phyloP scores from a whole-genome alignment of 257 asterid species.

The Capsicum rhomboideum region DNA sequence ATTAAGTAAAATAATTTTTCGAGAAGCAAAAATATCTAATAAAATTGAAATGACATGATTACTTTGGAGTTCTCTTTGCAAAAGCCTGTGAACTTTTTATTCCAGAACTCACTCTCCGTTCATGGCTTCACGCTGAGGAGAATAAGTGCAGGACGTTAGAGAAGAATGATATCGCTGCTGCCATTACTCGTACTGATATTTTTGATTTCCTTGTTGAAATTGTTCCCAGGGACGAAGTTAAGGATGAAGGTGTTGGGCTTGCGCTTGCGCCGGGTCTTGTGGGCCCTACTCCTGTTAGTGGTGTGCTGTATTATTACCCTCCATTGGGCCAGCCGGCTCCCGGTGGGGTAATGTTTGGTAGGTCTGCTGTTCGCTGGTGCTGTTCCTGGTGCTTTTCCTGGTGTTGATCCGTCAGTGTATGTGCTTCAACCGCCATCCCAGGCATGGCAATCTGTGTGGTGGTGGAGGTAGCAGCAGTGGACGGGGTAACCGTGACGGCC shows the following conservation, averaged over 20 bases:
- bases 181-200: conserved; percentile 83
- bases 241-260: conserved; percentile 40
- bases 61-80: conserved; percentile 76
- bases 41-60: too few relatives aligned
- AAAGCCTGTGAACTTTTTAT: conserved; percentile 94
- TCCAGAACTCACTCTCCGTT: conserved; percentile 81
- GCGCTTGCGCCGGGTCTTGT: conserved; percentile 21
- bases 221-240: conserved; percentile 87
- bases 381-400: too few relatives aligned
- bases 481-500: conserved; percentile 64
- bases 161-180: conserved; percentile 92
- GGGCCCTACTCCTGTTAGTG: conserved; percentile 39
- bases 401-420: conserved; percentile 58
- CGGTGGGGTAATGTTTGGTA: conserved; percentile 54
- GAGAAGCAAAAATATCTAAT: too few relatives aligned
- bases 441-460: conserved; percentile 84
- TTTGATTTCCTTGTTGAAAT: conserved; percentile 88
- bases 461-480: conserved; percentile 43
- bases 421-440: conserved; percentile 69
- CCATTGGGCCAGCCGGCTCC: conserved; percentile 65
- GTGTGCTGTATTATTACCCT: conserved; percentile 72
- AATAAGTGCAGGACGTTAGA: conserved; percentile 89
- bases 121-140: conserved; percentile 97
- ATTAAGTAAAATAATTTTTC: too few relatives aligned
- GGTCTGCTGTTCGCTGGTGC: conserved; percentile 63